phyloP scores from a whole-genome alignment of 2,329 filamentous ascomycete species.

The Calonectria naviculata region DNA sequence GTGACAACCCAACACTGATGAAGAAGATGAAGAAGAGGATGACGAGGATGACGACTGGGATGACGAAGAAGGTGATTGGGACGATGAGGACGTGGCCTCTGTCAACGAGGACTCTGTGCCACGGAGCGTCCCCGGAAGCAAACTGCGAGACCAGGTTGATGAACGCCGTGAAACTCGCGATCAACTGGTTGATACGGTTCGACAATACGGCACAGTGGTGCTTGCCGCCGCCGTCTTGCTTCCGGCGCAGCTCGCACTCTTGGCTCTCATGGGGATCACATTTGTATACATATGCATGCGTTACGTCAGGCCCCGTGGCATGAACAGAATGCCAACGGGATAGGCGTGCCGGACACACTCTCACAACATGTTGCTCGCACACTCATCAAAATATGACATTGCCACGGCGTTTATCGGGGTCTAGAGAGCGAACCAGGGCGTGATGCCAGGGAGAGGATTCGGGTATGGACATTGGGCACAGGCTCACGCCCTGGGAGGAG shows the following conservation, averaged over 20 bases:
- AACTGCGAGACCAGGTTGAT: constrained; percentile 43
- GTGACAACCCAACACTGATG: constrained; percentile 59
- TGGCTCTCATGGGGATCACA: constrained; percentile 49
- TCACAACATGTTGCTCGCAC: constrained; percentile 11
- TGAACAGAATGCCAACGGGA: constrained; percentile 31
- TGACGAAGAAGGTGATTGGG: constrained; percentile 36
- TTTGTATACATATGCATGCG: constrained; percentile 55
- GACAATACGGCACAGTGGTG: constrained; percentile 53
- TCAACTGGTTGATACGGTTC: constrained; percentile 53
- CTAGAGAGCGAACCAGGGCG: constrained; percentile 32
- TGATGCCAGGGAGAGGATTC: constrained; percentile 18
- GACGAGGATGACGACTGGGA: constrained; percentile 37
- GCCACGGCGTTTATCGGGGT: constrained; percentile 44
- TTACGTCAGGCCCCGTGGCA: constrained; percentile 37
- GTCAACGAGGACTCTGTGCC: constrained; percentile 33
- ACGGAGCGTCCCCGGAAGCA: constrained; percentile 31
- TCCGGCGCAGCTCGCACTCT: constrained; percentile 53
- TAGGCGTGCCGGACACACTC: constrained; percentile 38
- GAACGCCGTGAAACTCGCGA: constrained; percentile 49
- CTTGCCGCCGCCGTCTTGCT: constrained; percentile 60
- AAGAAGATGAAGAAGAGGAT: constrained; percentile 48
- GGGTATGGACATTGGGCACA: constrained; percentile 9
- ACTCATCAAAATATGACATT: constrained; percentile 38
- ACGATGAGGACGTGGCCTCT: constrained; percentile 37
- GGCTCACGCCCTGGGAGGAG: background rate